Percentiles rank a stretch among this genome's conserved stretches.
Conservation (phyloP, 73 alveolate species). For the Diophrys sp. region DNA sequence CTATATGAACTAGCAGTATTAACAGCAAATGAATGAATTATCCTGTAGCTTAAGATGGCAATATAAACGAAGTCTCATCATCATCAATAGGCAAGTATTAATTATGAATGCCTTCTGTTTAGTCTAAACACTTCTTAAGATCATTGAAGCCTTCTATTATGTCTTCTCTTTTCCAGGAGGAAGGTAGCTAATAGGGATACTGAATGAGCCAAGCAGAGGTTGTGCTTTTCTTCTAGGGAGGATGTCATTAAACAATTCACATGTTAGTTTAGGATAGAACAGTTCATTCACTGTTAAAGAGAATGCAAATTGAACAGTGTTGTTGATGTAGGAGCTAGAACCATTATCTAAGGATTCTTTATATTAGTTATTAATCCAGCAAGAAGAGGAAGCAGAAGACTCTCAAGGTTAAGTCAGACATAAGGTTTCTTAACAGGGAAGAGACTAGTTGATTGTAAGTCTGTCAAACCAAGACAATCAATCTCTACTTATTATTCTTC, state of each 20-base stretch:
- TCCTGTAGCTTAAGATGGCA: not conserved
- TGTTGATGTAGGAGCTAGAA: constrained; percentile 80
- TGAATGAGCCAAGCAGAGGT: constrained; percentile 83
- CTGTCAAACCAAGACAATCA: constrained; percentile 80
- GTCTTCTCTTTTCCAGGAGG: constrained; percentile 21
- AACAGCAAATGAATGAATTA: not conserved
- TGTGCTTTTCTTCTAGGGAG: constrained; percentile 72
- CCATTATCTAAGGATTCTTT: constrained; percentile 80
- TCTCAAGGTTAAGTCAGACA: constrained; percentile 69
- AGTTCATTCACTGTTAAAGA: constrained; percentile 73
- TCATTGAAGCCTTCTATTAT: constrained; percentile 11
- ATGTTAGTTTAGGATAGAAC: constrained; percentile 77
- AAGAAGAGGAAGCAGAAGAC: constrained; percentile 72
- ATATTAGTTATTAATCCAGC: constrained; percentile 56
- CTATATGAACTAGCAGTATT: not conserved
- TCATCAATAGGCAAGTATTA: not conserved
- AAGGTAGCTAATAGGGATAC: constrained; percentile 47
- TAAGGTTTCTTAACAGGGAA: constrained; percentile 85
- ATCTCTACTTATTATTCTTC: constrained; percentile 68
- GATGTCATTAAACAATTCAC: constrained; percentile 82
- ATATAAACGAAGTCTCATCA: not conserved
- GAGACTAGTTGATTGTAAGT: constrained; percentile 71
- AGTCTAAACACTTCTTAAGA: not conserved
- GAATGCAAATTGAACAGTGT: constrained; percentile 65
- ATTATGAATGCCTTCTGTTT: not conserved